Conservation (phyloP, 169 alveolate species). For the Cryptosporidium canis region DNA sequence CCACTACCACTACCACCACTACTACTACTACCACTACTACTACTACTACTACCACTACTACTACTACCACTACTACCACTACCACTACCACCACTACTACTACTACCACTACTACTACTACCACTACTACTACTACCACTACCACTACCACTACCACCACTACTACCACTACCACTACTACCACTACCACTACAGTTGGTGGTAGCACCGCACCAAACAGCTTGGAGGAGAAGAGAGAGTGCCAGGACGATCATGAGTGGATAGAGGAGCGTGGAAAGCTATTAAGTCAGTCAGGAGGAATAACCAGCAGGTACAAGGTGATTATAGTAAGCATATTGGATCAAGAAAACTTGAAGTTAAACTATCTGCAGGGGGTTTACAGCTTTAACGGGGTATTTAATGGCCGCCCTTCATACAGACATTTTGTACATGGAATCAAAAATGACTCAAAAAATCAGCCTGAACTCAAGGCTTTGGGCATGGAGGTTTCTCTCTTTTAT, state of each 20-base stretch:
- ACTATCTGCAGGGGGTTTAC: slow-evolving; percentile 39
- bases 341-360: slow-evolving; percentile 5
- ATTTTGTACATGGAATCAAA: slow-evolving; percentile 20
- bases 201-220: neutral
- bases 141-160: slow-evolving; percentile 17
- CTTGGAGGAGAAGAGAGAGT: neutral
- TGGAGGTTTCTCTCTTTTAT: slow-evolving; percentile 27
- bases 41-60: slow-evolving; percentile 22
- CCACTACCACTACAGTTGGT: neutral
- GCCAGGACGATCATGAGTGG: slow-evolving; percentile 50
- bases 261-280: slow-evolving; percentile 4
- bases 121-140: neutral
- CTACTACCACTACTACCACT: slow-evolving; percentile 25
- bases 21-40: slow-evolving; percentile 9
- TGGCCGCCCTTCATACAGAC: slow-evolving; percentile 59
- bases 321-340: slow-evolving; percentile 35
- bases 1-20: neutral
- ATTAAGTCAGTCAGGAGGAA: neutral
- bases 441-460: neutral
- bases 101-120: neutral
- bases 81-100: slow-evolving; percentile 24
- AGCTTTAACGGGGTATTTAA: slow-evolving; percentile 46
- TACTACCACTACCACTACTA: slow-evolving; percentile 24
- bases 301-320: slow-evolving; percentile 17
- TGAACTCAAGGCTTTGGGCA: neutral